These are phyloP conservation scores for Mycena citricolor DNA, from an alignment of 1,284 basidiomycete genomes.

Conservation along the genomic window DNA sequence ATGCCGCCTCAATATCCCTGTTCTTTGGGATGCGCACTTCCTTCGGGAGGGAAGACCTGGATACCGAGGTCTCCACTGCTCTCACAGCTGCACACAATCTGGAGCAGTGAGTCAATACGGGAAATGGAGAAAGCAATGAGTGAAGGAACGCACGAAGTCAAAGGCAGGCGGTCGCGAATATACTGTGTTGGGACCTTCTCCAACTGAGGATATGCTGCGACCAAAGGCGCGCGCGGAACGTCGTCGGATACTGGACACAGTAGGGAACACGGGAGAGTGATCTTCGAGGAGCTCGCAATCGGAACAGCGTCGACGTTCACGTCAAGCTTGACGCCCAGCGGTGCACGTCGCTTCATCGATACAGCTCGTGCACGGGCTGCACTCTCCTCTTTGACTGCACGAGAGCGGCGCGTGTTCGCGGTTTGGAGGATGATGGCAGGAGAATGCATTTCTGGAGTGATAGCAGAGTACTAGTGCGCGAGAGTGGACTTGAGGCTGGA, in stretches of 20 bases:
- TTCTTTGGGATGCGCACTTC: slow-evolving; percentile 38
- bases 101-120: not conserved
- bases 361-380: slow-evolving; percentile 7
- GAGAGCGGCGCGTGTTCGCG: no score
- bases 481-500: no score
- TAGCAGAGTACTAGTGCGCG: no score
- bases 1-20: slow-evolving; percentile 32
- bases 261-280: not conserved
- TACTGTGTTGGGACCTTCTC: not conserved
- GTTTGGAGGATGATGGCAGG: no score
- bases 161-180: not conserved
- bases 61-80: slow-evolving; percentile 28
- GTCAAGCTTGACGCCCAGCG: not conserved
- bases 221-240: slow-evolving; percentile 16
- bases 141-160: not conserved
- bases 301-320: not conserved
- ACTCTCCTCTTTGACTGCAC: slow-evolving; percentile 14
- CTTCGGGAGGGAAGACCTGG: slow-evolving; percentile 44
- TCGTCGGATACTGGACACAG: not conserved
- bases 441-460: no score
- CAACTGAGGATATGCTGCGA: not conserved
- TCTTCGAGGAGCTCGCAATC: not conserved
- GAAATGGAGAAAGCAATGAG: not conserved
- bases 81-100: not conserved
- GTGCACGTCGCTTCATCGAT: slow-evolving; percentile 3